Evolutionary conservation across 2,329 filamentous ascomycete species (phyloP).

Genomic region (Epichloe sibirici): DNA sequence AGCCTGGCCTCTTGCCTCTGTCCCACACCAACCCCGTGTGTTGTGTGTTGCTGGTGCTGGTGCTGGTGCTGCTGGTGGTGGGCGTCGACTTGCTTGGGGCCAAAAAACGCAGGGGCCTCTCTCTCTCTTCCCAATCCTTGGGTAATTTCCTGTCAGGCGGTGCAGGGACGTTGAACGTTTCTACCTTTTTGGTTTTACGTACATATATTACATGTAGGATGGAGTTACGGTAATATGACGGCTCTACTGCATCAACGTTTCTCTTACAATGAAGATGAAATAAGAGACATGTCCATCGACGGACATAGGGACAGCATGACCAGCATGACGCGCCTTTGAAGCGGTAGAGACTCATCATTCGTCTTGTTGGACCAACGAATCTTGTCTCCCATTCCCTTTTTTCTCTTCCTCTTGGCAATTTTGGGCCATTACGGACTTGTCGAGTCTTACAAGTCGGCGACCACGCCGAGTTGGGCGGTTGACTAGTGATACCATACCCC

Average conservation of each 20-base stretch:
- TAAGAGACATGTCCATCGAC: too few species aligned
- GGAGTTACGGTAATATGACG: too few species aligned
- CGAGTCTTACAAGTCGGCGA: conserved; percentile 4
- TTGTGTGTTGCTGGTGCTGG: neutral
- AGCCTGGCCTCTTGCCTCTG: conserved; percentile 1
- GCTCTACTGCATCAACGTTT: too few species aligned
- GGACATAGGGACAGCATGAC: too few species aligned
- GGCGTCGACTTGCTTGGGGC: too few species aligned
- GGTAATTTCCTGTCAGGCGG: conserved; percentile 6
- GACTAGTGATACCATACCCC: neutral
- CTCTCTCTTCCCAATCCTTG: neutral
- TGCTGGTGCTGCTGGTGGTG: too few species aligned
- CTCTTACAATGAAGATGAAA: too few species aligned
- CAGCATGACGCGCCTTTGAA: too few species aligned
- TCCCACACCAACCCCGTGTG: conserved; percentile 7
- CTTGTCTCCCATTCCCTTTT: neutral
- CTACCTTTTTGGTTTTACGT: neutral
- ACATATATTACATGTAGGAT: neutral
- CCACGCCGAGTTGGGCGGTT: neutral
- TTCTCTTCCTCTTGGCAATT: neutral
- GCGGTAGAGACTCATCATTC: too few species aligned
- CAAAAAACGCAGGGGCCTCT: too few species aligned
- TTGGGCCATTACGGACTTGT: neutral
- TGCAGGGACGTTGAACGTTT: neutral
- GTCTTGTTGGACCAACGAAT: too few species aligned